Base-by-base conservation (phyloP, 345 rosid species). In the Aegle marmelos region DNA sequence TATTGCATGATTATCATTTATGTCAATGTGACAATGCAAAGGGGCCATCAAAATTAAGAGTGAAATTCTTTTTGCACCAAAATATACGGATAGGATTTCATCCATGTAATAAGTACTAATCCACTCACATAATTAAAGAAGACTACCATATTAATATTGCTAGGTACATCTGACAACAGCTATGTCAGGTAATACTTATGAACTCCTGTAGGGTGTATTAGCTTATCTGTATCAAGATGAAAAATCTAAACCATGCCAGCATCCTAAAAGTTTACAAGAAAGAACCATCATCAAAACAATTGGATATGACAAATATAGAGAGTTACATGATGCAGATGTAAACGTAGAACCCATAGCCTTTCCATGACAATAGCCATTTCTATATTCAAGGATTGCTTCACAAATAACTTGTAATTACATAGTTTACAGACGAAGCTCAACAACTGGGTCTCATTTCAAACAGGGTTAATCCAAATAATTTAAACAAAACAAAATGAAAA, bases 291-390 rank as follows among this genome's bases (percentile, higher is more conserved):
- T 53, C 17, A 70, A 10, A 22, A 24, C 66, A 76, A 61, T 21
- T 50, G 30, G 31, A 67, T 34, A 57, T 28, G 60, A 56, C 19
- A 70, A 11, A 27, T 4, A 68, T n/a, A 25, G 6, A 22, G 0
- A 28, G 22, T 62, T 28, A 10, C 17, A 58, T 17, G 48, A 19
- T 16, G 50, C 9, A 79, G 60, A 69, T 16, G 37, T 34, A 5
- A 34, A 34, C 6, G 37, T 34, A 34, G 36, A 34, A 34, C 36
- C 36, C 36, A 34, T 92, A 93, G 98, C 97, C 91, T 87, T 81
- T 96, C 99, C 96, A 89, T 91, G 83, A 82, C 87, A 72, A 95
- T 90, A 53, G 93, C 95, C 94, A 95, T 95, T 88, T 95, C 99
- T 97, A 93, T 95, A 82, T 95, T 90, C 79, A 95, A 88, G 33